A percentile compares a stretch with the other conserved stretches of the same genome.
Conservation (phyloP, 352 stramenopile genomes). For the Phytophthora sp. region DNA sequence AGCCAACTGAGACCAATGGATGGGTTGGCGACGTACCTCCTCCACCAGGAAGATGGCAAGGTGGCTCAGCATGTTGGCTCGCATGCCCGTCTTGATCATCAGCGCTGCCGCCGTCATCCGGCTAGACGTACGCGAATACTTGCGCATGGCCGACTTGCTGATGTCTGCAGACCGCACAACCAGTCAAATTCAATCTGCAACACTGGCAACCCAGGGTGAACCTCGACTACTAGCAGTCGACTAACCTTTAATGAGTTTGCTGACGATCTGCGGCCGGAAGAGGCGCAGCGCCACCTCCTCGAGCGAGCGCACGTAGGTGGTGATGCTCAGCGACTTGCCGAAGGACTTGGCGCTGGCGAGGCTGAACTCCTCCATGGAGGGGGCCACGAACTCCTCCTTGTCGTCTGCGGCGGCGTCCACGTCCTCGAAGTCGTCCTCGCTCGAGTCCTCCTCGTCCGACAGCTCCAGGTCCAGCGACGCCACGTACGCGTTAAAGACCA, state of each 20-base stretch:
- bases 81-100: slow-evolving; percentile 85
- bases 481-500: slow-evolving; percentile 83
- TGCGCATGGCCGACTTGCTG: slow-evolving; percentile 77
- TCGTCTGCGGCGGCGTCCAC: slow-evolving; percentile 40
- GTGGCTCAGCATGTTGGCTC: slow-evolving; percentile 72
- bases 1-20: neutral
- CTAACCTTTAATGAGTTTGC: slow-evolving; percentile 85
- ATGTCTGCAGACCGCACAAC: slow-evolving; percentile 48
- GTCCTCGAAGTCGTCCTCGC: slow-evolving; percentile 50
- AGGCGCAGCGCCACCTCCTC: slow-evolving; percentile 70
- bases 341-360: slow-evolving; percentile 65
- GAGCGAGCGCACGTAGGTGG: slow-evolving; percentile 78
- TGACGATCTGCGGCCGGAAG: slow-evolving; percentile 59
- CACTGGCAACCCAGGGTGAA: neutral
- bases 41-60: slow-evolving; percentile 86
- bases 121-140: slow-evolving; percentile 76
- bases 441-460: slow-evolving; percentile 51
- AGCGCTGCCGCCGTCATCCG: slow-evolving; percentile 50
- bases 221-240: neutral
- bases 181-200: neutral
- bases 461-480: slow-evolving; percentile 74
- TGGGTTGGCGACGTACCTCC: slow-evolving; percentile 50
- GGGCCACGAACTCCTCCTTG: slow-evolving; percentile 58
- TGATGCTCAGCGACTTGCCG: slow-evolving; percentile 80
- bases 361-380: slow-evolving; percentile 64